phyloP scores from a whole-genome alignment of 768 basidiomycete species.

The Obba rivulosa region DNA sequence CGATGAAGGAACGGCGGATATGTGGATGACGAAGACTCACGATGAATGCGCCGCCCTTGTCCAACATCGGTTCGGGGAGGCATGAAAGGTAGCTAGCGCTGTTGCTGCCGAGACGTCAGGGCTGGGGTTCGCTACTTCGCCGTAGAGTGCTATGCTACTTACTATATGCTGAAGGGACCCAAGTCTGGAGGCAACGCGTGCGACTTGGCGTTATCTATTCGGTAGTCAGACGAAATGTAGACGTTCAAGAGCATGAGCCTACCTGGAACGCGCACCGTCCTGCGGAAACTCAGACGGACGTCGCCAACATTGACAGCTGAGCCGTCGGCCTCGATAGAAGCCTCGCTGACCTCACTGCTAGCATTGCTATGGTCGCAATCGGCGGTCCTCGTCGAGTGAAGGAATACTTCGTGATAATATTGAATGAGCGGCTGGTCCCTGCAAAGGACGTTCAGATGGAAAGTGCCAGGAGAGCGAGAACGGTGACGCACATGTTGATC shows the following conservation, averaged over 20 bases:
- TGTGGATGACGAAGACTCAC: constrained; percentile 14
- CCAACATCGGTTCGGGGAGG: constrained; percentile 15
- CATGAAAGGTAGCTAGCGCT: constrained; percentile 7
- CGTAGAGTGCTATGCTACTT: not conserved
- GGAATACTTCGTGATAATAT: not conserved
- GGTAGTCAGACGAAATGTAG: not conserved
- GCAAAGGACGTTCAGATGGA: not conserved
- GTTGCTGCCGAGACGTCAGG: constrained; percentile 8
- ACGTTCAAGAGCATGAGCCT: not conserved
- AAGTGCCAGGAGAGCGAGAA: not conserved
- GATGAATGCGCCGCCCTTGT: constrained; percentile 22
- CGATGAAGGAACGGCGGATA: not conserved
- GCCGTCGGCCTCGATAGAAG: not conserved
- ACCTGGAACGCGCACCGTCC: not conserved
- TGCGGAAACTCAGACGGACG: constrained; percentile 1
- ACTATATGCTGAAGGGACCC: constrained; percentile 21
- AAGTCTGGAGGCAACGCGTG: constrained; percentile 22
- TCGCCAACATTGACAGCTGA: not conserved
- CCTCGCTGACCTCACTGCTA: not conserved
- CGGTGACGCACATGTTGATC: not conserved
- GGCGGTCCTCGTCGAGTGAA: not conserved
- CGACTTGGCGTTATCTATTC: constrained; percentile 2
- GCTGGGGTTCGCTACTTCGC: not conserved
- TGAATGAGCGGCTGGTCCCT: constrained; percentile 1
- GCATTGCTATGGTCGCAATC: not conserved